Evolutionary conservation across 345 rosid genomes (phyloP), one percentile per base, ranked within the genome.

Genomic region (Hirschfeldia incana): DNA sequence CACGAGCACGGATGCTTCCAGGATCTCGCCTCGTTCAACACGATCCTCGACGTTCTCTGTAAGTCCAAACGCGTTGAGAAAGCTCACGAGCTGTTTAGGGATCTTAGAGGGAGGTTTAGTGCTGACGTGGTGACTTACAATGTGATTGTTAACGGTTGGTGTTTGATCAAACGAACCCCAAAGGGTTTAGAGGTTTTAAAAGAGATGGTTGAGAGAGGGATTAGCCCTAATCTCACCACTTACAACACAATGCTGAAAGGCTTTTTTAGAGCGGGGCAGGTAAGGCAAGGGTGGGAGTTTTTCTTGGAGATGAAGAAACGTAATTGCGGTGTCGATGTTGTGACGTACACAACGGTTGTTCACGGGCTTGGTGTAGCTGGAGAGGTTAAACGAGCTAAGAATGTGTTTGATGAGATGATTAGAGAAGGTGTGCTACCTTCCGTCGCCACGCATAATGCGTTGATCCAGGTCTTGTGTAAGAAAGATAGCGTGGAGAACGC

Each of bases 251-350:
- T 94, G 84, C 94, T 92, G 33, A 89, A 89, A 78, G 98, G 98
- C 6, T 94, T 86, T 71, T 87, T 94, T 64, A 81, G 88, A 70
- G 88, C 95, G 8, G 89, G 95, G 17, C 97, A 94, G 84, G 80
- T 88, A 69, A 81, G 90, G 17, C 94, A 92, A 46, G 98, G 86
- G 59, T 91, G 95, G 97, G 75, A 82, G 32, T 92, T 92, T 76
- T 92, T 94, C 76, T 81, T 89, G 85, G 90, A 92, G 87, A 94
- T 94, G 97, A 92, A 92, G 84, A 92, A 76, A 85, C 86, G 98
- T 77, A 82, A 86, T 4, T 89, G 89, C 37, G 90, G 85, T 32
- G 80, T 91, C 3, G 95, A 94, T 80, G 97, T 91, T 33, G 88
- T 94, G 76, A 88, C 95, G 17, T 92, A 87, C 32, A 91, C 97